These are phyloP conservation scores for Microbotryum lychnidis-dioicae DNA, from an alignment of 1,284 basidiomycete species.

Conservation along the genomic window DNA sequence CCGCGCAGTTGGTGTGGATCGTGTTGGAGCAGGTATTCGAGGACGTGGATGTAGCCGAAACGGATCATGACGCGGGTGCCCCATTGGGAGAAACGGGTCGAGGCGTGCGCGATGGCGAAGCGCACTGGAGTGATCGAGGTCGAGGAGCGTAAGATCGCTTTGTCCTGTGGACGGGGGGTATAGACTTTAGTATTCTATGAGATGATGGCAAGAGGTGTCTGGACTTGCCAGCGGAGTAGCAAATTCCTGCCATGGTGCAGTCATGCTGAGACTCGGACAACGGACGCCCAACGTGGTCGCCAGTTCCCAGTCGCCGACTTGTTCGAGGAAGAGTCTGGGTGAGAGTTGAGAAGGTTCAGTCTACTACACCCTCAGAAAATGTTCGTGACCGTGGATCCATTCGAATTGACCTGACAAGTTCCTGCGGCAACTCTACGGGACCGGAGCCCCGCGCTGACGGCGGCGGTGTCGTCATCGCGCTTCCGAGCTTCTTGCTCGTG, in stretches of 20 bases:
- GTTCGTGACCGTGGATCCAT: too few species aligned
- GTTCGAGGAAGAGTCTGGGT: conserved; percentile 26
- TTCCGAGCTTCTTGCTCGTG: too few species aligned
- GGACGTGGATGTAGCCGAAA: conserved; percentile 63
- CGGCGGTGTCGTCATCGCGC: neutral
- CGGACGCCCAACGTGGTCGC: conserved; percentile 62
- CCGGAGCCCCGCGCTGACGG: neutral
- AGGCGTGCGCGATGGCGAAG: conserved; percentile 43
- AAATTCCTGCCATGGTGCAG: conserved; percentile 55
- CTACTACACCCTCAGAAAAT: neutral
- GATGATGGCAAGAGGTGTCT: conserved; percentile 50
- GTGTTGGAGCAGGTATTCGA: conserved; percentile 58
- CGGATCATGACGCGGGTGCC: conserved; percentile 56
- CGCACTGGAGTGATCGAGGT: conserved; percentile 9
- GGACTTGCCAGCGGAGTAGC: conserved; percentile 51
- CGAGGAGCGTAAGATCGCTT: conserved; percentile 23
- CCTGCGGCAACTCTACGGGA: conserved; percentile 10
- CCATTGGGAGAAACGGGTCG: conserved; percentile 55
- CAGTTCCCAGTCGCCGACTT: conserved; percentile 70
- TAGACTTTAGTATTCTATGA: conserved; percentile 42
- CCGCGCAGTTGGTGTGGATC: conserved; percentile 42
- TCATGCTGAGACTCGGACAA: conserved; percentile 52
- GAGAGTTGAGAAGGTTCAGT: neutral
- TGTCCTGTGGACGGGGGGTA: conserved; percentile 41
- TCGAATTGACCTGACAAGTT: conserved; percentile 10